phyloP scores from a whole-genome alignment of 2,329 filamentous ascomycete genomes.

The Exophiala oligosperma region DNA sequence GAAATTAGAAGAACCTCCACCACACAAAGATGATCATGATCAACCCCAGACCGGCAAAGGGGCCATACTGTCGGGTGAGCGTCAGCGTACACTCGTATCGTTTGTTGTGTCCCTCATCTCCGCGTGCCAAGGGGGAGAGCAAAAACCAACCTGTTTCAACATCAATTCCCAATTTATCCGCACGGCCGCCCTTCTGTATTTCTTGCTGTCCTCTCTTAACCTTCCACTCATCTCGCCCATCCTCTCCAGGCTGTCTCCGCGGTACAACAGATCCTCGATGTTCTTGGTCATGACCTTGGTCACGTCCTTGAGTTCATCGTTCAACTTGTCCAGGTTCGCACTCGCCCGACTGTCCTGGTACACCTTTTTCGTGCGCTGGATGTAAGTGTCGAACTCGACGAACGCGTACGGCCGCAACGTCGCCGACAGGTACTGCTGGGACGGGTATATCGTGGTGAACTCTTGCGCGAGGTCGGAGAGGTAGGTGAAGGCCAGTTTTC shows the following conservation, averaged over 20 bases:
- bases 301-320: conserved; percentile 95
- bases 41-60: conserved; percentile 76
- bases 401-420: conserved; percentile 88
- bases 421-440: conserved; percentile 70
- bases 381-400: conserved; percentile 97
- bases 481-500: conserved; percentile 98
- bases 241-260: conserved; percentile 88
- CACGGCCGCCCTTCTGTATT: conserved; percentile 89
- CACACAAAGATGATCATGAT: conserved; percentile 85
- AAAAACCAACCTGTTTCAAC: conserved; percentile 70
- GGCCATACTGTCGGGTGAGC: conserved; percentile 66
- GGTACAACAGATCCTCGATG: conserved; percentile 94
- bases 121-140: too few species aligned
- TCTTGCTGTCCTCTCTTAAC: conserved; percentile 87
- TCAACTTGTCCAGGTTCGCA: conserved; percentile 91
- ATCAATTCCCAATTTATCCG: conserved; percentile 98
- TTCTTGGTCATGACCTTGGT: conserved; percentile 99
- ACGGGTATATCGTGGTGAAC: conserved; percentile 82
- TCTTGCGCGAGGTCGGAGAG: conserved; percentile 88
- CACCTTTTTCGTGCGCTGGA: conserved; percentile 85
- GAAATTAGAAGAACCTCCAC: conserved; percentile 80
- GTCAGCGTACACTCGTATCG: too few species aligned
- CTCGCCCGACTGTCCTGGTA: conserved; percentile 91
- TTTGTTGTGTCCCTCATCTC: too few species aligned
- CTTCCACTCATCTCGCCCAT: conserved; percentile 94